These are phyloP conservation scores for Symbiodinium pilosum DNA, from an alignment of 73 alveolate genomes.

Conservation along the genomic window DNA sequence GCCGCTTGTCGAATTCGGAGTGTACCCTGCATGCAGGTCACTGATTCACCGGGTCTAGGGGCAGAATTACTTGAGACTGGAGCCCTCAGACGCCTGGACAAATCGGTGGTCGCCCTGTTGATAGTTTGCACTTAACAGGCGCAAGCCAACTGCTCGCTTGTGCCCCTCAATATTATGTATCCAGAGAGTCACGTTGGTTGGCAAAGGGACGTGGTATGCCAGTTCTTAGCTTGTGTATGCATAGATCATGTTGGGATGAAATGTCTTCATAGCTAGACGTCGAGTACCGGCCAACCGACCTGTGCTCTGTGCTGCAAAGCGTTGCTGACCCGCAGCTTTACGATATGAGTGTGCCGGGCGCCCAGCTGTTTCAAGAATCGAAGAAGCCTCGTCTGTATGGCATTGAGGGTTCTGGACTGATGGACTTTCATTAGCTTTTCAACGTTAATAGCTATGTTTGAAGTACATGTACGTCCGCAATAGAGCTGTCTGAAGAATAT, in stretches of 20 bases:
- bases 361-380: neutral
- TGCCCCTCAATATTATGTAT: neutral
- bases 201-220: neutral
- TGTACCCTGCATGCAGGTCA: neutral
- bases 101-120: neutral
- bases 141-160: slow-evolving; percentile 1
- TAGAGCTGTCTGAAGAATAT: no score
- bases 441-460: no score
- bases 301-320: neutral
- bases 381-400: no score
- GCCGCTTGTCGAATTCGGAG: neutral
- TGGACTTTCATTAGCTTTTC: no score
- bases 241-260: no score
- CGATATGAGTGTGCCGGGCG: neutral
- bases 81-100: neutral
- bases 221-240: no score
- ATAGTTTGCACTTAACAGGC: neutral
- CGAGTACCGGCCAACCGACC: neutral
- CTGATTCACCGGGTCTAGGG: neutral
- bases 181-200: neutral
- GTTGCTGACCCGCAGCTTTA: neutral
- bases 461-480: no score
- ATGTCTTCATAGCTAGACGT: no score
- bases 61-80: neutral
- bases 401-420: no score